Evolutionary conservation across 1,139 yeast genomes (phyloP), one percentile per base, ranked within the genome.

Genomic region (Candida dubliniensis): DNA sequence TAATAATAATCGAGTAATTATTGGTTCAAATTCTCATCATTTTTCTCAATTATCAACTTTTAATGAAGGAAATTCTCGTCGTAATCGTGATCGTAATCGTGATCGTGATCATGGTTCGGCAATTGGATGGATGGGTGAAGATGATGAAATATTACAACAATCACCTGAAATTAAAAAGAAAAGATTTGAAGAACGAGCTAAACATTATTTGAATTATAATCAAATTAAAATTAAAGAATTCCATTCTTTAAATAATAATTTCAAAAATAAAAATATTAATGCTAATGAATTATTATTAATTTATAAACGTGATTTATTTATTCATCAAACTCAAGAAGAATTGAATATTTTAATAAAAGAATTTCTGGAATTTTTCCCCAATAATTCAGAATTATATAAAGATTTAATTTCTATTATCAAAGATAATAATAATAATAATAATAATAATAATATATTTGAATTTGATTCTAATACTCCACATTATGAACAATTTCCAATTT

Each of bases 151-250:
- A 9, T 38, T 76, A 45, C 50, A 52, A 34, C 52, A 52, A 35
- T 66, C 82, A 1, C 57, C 67, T 9, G 83, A 79, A 32, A 68
- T 77, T 34, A 85, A 82, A 51, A 76, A 71, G 53, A 69, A 75
- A 59, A 74, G 96, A 51, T 72, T 90, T 35, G 95, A 87, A 51
- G 96, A 89, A 60, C 75, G 96, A 56, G 96, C 96, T 0, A 82
- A 84, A 59, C 89, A 84, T 60, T 86, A 86, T 58, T 67, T 87
- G 46, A 74, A 78, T 43, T 81, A 84, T 52, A 76, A 82, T 32
- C 64, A 65, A 6, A 61, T 64, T 9, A 69, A 71, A 31, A 71
- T 82, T 51, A 65, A 71, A 10, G 60, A 67, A 43, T 89, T 89
- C 58, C 60, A 64, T 27, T 64, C 66, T 1, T 50, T 79, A 15